Base-by-base conservation (phyloP, 1,284 basidiomycete species). In the Rhodotorula sp. region DNA sequence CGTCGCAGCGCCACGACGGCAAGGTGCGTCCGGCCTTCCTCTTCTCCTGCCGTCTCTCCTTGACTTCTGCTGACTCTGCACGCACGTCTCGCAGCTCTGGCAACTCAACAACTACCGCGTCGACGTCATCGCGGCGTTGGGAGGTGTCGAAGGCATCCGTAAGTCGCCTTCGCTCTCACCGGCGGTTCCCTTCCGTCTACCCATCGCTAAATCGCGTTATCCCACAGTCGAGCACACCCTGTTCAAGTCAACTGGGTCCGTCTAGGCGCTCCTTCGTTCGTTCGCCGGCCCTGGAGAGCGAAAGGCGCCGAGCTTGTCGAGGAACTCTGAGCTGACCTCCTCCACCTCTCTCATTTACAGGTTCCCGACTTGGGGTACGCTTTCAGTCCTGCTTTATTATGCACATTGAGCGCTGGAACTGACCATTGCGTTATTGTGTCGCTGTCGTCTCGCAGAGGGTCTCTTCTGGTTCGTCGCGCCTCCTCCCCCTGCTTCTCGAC, bases 81-180 rank as follows among this genome's bases (percentile, higher is more conserved):
- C 13, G 37, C 55, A 28, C n/a, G 37, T 44, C 16, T 10, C 10
- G 15, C 81, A 65, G 64, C 64, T 65, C 40, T 65, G 95, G 93
- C 92, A 97, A 76, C 83, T 99, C 68, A 98, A 98, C 83, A 94
- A 94, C 81, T 99, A 98, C 82, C 92, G 95, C 75, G 94, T 99
- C 58, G 96, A 99, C 80, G 93, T 98, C 53, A 99, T 99, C 76
- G 93, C 95, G n/a, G 96, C 96, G 13, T 84, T 99, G 22, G 96
- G 96, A 74, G 94, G 94, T 86, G 92, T 96, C 24, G 95, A 99
- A 82, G 93, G 94, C 74, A 97, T 97, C 74, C 48, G 48, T 28
- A 31, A 57, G 62, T 40, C 37, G 37, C 11, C 30, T 34, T 18
- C 15, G 4, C 31, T 48, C 47, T 48, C 48, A 24, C 22, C n/a